Conservation (phyloP, 2,329 filamentous ascomycete genomes). For the Fusarium duplospermum region DNA sequence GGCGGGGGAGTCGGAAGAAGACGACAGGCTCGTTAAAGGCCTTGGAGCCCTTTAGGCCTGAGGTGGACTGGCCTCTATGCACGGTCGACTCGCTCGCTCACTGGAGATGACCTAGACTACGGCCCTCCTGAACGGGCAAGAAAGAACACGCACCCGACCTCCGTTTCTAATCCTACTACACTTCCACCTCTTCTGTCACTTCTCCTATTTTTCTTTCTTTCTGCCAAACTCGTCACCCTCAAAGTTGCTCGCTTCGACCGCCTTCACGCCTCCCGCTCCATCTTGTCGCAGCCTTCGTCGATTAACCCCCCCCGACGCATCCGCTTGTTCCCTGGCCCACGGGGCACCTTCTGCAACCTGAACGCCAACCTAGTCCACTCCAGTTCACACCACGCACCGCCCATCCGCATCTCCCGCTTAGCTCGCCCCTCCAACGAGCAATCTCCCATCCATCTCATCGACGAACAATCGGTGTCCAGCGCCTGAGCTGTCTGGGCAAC, state of each 20-base stretch:
- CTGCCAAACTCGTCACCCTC: not conserved
- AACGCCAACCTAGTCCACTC: constrained; percentile 13
- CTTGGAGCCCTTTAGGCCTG: constrained; percentile 2
- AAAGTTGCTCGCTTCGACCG: constrained; percentile 1
- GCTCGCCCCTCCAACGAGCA: constrained; percentile 43
- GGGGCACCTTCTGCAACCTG: constrained; percentile 35
- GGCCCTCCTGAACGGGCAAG: constrained; percentile 10
- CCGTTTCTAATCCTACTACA: constrained; percentile 24
- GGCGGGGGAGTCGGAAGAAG: constrained; percentile 17
- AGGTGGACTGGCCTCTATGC: not conserved
- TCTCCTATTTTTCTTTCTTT: constrained; percentile 3
- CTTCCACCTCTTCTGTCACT: constrained; percentile 22
- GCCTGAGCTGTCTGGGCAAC: constrained; percentile 42
- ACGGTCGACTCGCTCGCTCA: constrained; percentile 8
- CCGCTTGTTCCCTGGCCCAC: constrained; percentile 29
- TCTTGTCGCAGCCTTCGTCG: constrained; percentile 13
- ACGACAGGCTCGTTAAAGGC: constrained; percentile 35
- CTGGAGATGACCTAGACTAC: constrained; percentile 24
- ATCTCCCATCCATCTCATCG: constrained; percentile 35
- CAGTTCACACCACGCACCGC: constrained; percentile 29
- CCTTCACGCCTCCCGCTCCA: constrained; percentile 7
- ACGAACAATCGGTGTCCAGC: constrained; percentile 45
- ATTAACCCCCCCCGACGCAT: constrained; percentile 25
- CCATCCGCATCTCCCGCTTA: constrained; percentile 40
- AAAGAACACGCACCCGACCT: constrained; percentile 21